Conservation (phyloP, 257 asterid genomes). For the Linderniella brevidens region DNA sequence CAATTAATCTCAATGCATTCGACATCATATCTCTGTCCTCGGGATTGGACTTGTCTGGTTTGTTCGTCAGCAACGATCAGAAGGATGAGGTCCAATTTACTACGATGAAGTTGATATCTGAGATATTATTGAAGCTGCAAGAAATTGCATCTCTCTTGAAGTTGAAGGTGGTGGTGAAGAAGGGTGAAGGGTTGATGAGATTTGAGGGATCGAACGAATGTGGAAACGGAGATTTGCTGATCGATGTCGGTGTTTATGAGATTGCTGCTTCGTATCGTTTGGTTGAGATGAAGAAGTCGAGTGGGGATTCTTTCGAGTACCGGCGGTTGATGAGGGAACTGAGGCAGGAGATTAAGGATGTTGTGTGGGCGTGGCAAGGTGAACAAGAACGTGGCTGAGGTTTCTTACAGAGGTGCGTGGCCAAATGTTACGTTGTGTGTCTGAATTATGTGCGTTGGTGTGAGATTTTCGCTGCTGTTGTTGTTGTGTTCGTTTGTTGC, state of each 20-base stretch:
- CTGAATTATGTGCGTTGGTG: too few relatives aligned
- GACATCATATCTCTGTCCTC: conserved; percentile 1
- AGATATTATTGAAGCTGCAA: conserved; percentile 37
- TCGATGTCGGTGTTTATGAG: conserved; percentile 32
- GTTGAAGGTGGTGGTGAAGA: conserved; percentile 29
- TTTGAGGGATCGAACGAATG: conserved; percentile 17
- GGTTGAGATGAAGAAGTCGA: conserved; percentile 46
- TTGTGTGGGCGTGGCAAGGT: conserved; percentile 38
- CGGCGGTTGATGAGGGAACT: conserved; percentile 26
- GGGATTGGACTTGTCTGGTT: conserved; percentile 56
- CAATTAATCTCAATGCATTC: conserved; percentile 2
- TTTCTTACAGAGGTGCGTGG: too few relatives aligned
- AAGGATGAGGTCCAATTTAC: conserved; percentile 60
- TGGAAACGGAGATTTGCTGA: conserved; percentile 15
- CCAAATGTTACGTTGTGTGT: too few relatives aligned
- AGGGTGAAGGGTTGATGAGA: conserved; percentile 34
- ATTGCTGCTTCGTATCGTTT: conserved; percentile 33
- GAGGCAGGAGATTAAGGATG: conserved; percentile 21
- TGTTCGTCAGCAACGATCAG: conserved; percentile 41
- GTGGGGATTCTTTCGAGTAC: conserved; percentile 43
- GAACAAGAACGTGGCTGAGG: conserved; percentile 12
- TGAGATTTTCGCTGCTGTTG: too few relatives aligned
- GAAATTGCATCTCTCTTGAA: conserved; percentile 26
- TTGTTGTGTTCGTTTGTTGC: too few relatives aligned
- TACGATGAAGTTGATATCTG: conserved; percentile 19